Evolutionary conservation across 208 protist species (phyloP), one percentile per base, ranked within the genome.

Genomic region (Acanthamoeba healyi): DNA sequence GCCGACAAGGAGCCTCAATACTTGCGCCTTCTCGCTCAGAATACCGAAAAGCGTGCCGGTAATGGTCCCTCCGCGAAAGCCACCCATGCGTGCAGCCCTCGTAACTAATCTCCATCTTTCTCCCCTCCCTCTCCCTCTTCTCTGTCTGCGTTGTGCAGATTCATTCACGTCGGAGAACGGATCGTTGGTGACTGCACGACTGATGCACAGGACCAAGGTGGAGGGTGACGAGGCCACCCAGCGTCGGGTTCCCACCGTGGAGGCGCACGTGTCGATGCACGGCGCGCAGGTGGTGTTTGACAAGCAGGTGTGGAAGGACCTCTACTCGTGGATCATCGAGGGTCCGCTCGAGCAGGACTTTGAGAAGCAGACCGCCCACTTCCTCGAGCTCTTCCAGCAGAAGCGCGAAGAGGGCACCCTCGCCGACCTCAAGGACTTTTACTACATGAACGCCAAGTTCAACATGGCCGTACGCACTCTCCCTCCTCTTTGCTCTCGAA

Each of bases 221-320:
- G 74, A 84, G 42, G 74, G 74, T 9, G 74, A 84, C 40, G 74
- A 84, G 32, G 26, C 40, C 38, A 54, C 42, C 22, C 2, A 84
- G 40, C 74, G 74, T 4, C 74, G 74, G 5, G 74, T 84, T 12
- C 74, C 74, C 40, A 84, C 74, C 32, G 36, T 84, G 74, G 74
- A 84, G 32, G 36, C 42, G 19, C 40, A 54, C 36, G 74, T 44
- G 32, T 56, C 40, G n/a, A 44, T 51, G 38, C 32, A 84, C 42
- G 74, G 74, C 74, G 74, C 40, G 6, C 74, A 84, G 40, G 40
- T 84, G 40, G 74, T 84, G 5, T 84, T 84, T 51, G 74, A 84
- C 40, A 84, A 84, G 42, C 74, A 84, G 32, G 74, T 84, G 6
- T 84, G 74, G 74, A 84, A 84, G 74, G 74, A 84, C 32, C 74